Base-by-base conservation (phyloP, 306 rosid species). In the Vigna angularis region DNA sequence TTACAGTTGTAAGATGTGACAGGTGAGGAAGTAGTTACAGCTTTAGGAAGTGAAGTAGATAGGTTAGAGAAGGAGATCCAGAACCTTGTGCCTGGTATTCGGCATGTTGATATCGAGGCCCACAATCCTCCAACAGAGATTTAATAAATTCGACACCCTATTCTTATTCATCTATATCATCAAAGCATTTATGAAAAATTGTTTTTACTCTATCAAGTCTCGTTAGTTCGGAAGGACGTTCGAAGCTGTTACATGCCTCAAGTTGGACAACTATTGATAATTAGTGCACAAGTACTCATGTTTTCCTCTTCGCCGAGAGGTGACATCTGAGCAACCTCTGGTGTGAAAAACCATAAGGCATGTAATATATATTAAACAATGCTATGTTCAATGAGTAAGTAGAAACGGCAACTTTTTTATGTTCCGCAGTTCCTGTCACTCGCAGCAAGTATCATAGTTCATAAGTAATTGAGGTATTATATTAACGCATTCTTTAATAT, bases 11-110 rank as follows among this genome's bases (percentile, higher is more conserved):
- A 65, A 83, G 53, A 61, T 81, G 49, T 66, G 50, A 80, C 93
- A 96, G 99, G 98, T 80, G 98, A 93, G 87, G 99, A 93, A 84
- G 96, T 96, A n/a, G 98, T 93, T 38, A 91, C 94, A 26, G 98
- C 98, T 50, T 83, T 96, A 85, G 99, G 99, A 80, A 91, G 97
- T 77, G 99, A 96, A 86, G 94, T 96, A 17, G 98, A 96, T 87
- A 96, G 99, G 64, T 80, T 96, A 76, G 99, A 96, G 68, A 86
- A 80, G 78, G 99, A 96, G 93, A 96, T 96, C 74, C 97, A 91
- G 79, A 75, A 85, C 76, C 97, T 96, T 49, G 99, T 96, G 61
- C 99, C 99, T 2, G 99, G 99, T 42, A 89, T 90, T 67, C 89
- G 91, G 48, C 99, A 96, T 80, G 98, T 96, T 3, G 99, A 96